A percentile compares a stretch with the other conserved stretches of the same genome.
phyloP scores from a whole-genome alignment of 352 stramenopile genomes.

The Plasmopara viticola region DNA sequence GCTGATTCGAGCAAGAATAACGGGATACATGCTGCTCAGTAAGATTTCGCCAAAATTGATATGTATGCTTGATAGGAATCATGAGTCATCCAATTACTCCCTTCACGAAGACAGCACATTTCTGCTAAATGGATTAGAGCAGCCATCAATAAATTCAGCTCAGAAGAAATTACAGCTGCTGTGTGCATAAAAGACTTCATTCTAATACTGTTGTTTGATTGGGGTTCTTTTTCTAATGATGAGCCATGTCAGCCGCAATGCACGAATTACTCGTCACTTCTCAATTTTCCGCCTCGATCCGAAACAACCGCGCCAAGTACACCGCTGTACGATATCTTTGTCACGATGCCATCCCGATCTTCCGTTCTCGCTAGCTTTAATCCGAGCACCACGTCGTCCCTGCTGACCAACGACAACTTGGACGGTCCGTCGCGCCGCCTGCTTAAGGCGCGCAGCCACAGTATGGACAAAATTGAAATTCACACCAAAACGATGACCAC shows the following conservation, averaged over 20 bases:
- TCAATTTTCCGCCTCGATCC: constrained; percentile 7
- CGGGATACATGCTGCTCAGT: no score
- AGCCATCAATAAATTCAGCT: background rate
- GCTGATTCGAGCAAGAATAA: no score
- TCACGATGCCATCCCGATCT: constrained; percentile 16
- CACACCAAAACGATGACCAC: constrained; percentile 37
- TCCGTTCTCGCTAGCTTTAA: constrained; percentile 10
- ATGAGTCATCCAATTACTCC: no score
- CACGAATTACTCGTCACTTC: constrained; percentile 9
- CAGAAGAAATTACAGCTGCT: background rate
- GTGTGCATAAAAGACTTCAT: background rate
- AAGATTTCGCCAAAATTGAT: no score
- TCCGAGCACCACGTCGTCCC: constrained; percentile 10
- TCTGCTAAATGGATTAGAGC: no score
- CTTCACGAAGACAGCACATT: no score
- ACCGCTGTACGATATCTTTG: background rate
- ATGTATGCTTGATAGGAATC: no score
- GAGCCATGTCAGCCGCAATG: background rate
- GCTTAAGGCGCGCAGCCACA: constrained; percentile 41
- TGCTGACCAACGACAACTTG: constrained; percentile 19
- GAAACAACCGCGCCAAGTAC: background rate
- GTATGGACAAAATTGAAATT: constrained; percentile 46
- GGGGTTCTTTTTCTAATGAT: constrained; percentile 2
- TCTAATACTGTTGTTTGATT: background rate
- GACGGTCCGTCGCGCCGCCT: constrained; percentile 30